Evolutionary conservation across 108 stramenopile species (phyloP), one percentile per base, ranked within the genome.

Genomic region (Mediolabrus comicus): DNA sequence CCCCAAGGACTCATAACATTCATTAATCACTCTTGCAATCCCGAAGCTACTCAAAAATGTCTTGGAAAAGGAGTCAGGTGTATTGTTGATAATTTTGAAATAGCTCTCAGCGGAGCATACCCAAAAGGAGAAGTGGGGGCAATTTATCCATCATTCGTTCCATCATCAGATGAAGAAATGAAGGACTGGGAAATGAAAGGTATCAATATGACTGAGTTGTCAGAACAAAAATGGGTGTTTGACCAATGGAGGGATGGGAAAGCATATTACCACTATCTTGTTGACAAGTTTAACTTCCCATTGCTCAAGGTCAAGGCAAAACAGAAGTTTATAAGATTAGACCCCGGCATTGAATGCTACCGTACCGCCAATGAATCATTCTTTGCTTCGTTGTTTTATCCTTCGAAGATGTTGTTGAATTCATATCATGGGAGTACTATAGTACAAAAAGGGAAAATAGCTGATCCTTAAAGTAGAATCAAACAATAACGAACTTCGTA

Each of bases 61-160:
- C 17, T 25, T 13, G 46, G 3, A 1, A 49, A 49, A 52, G 51
- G 29, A 11, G 14, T 12, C 12, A 13, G 12, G 2, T 65, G 64
- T 43, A 52, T 65, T 31, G 64, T 65, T 28, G 43, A 65, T 31
- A 39, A 35, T 4, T 54, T 26, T 29, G 64, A 65, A 33, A 5
- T 16, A 2, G 11, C 22, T 13, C 9, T 75, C 8, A 41, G 29
- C 1, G 28, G 30, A 24, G 12, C 22, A 31, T 30, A 12, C 35
- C 5, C 59, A 24, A 12, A 7, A 6, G n/a, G n/a, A 1, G 59
- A 60, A 33, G 25, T 60, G 34, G 31, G 14, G 12, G 4, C 29
- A 10, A 60, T 60, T 28, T 60, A 17, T 19, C 59, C 59, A 5
- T 11, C 12, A 11, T 41, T 41, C 39, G 11, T 41, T 41, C 39